phyloP scores from a whole-genome alignment of 2,329 filamentous ascomycete species.

The Aureobasidium melanogenum region DNA sequence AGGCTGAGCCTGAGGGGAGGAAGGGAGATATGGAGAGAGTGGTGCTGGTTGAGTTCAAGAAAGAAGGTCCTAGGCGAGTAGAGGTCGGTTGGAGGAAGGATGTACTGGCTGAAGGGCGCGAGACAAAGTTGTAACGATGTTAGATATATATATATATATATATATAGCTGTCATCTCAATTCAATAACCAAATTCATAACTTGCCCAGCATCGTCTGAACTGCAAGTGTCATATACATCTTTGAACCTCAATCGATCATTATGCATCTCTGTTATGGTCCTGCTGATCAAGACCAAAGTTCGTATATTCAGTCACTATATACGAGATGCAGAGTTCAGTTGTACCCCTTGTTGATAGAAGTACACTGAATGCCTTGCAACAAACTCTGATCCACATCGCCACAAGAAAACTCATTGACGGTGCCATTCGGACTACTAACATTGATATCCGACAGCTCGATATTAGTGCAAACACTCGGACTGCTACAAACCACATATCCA shows the following conservation, averaged over 20 bases:
- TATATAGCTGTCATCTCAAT: too few species aligned
- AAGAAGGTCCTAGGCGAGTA: slow-evolving; percentile 48
- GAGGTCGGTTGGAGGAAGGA: slow-evolving; percentile 40
- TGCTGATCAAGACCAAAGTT: too few species aligned
- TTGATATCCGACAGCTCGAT: slow-evolving; percentile 33
- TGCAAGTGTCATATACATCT: not conserved
- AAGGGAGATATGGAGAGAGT: slow-evolving; percentile 47
- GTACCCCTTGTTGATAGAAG: slow-evolving; percentile 1
- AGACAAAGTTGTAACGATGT: slow-evolving; percentile 20
- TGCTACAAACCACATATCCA: slow-evolving; percentile 38
- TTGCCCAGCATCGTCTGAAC: not conserved
- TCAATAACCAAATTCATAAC: not conserved
- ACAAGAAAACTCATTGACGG: slow-evolving; percentile 22
- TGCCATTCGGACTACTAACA: slow-evolving; percentile 20
- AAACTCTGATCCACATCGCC: slow-evolving; percentile 23
- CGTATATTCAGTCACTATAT: not conserved
- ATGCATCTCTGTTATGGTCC: not conserved
- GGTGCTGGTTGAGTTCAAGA: slow-evolving; percentile 47
- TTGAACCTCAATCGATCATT: too few species aligned
- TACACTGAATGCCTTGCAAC: slow-evolving; percentile 24
- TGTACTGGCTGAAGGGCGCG: slow-evolving; percentile 44
- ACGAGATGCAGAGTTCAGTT: not conserved
- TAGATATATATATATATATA: too few species aligned
- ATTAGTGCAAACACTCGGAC: slow-evolving; percentile 38
- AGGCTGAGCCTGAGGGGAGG: slow-evolving; percentile 47